A percentile compares a stretch with the other conserved stretches of the same genome.
phyloP scores from a whole-genome alignment of 2,329 filamentous ascomycete genomes.

The Hypomyces rosellus region DNA sequence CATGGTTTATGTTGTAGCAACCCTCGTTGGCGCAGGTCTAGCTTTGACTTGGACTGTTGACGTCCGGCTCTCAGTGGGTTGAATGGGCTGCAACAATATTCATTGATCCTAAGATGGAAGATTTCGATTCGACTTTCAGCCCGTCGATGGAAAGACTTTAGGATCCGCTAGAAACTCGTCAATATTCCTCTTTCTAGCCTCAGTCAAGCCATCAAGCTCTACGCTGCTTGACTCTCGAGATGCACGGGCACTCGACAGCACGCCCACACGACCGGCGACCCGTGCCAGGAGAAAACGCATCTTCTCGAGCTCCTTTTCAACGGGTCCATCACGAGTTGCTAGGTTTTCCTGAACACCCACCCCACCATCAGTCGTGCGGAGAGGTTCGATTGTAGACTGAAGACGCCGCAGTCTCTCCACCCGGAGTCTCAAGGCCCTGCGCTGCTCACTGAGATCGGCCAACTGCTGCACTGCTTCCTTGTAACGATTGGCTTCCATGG shows the following conservation, averaged over 20 bases:
- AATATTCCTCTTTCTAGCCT: conserved; percentile 36
- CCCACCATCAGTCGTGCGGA: conserved; percentile 21
- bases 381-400: conserved; percentile 43
- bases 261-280: conserved; percentile 48
- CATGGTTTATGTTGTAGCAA: no score
- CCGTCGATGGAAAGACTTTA: conserved; percentile 15
- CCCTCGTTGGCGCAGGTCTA: no score
- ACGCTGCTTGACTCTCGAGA: conserved; percentile 14
- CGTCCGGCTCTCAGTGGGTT: no score
- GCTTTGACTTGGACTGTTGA: no score
- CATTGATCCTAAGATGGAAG: no score
- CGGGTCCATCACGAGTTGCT: conserved; percentile 55
- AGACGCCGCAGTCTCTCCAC: conserved; percentile 45
- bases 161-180: conserved; percentile 33
- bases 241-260: conserved; percentile 23
- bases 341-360: conserved; percentile 57
- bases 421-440: conserved; percentile 29
- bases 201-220: conserved; percentile 30
- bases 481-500: conserved; percentile 46
- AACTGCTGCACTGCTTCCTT: conserved; percentile 44
- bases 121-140: no score
- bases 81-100: no score
- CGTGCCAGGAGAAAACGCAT: conserved; percentile 59
- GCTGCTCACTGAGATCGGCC: conserved; percentile 38
- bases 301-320: conserved; percentile 60